Base-by-base conservation (phyloP, 2,329 filamentous ascomycete genomes). In the Trematosphaeria pertusa region DNA sequence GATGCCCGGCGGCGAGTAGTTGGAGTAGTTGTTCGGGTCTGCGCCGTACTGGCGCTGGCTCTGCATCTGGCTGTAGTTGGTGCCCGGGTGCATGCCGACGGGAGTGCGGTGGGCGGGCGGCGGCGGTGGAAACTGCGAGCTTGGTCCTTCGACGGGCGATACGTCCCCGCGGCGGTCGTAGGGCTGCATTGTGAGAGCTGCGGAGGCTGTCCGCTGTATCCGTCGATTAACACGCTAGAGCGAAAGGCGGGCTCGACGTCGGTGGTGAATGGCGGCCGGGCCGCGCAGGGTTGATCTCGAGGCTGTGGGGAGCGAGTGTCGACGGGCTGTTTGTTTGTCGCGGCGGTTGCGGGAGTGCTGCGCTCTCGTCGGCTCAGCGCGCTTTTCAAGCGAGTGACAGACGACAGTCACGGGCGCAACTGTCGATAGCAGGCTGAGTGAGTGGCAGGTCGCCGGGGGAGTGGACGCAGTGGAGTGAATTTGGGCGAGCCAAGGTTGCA, bases 1-100 rank as follows among this genome's bases (percentile, higher is more conserved):
- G 19, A 76, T 72, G 33, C 61, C 59, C 12, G 70, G 65, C 7
- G 59, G 59, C 19, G 67, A 68, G 48, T 64, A 65, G 56, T 69
- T 54, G 7, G 67, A 64, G 59, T 70, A 70, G 52, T 64, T 62
- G 44, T 67, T 64, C 3, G 65, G 56, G 48, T 59, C 58, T 15
- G 38, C 36, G 37, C 39, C 42, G 46, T 62, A 61, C 37, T 52
- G 58, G 37, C 48, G 61, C 49, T 68, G 61, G 37, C 19, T 48
- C 14, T 63, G 62, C 21, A 52, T 50, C 30, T 58, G 56, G 43
- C 32, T 43, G 54, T 47, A 56, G 15, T 54, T 38, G 50, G 45
- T 59, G 52, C 62, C 56, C 8, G 62, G 46, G 37, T 65, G 58
- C 51, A 57, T 52, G 48, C 61, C 62, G 2, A 62, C 58, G 33